Evolutionary conservation across 2,329 filamentous ascomycete species (phyloP).

Genomic region (Verticillium nonalfalfae): DNA sequence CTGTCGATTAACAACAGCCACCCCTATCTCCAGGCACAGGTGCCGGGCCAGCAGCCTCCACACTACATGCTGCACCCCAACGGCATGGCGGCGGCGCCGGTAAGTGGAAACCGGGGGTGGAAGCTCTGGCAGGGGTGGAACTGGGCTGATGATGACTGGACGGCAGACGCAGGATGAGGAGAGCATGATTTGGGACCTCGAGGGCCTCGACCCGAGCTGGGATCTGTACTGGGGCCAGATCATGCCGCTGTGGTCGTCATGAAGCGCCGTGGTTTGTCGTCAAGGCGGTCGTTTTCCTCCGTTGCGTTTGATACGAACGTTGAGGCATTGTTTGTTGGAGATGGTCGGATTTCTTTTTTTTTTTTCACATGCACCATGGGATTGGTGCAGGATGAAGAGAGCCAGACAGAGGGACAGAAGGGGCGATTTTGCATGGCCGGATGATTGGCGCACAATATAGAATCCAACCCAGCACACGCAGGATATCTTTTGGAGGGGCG

Average conservation of each 20-base stretch:
- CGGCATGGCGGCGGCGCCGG: slow-evolving; percentile 17
- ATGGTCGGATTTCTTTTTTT: neutral
- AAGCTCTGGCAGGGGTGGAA: slow-evolving; percentile 34
- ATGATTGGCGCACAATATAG: neutral
- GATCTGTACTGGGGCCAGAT: neutral
- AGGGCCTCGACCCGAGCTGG: neutral
- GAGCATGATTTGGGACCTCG: neutral
- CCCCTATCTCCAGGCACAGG: slow-evolving; percentile 10
- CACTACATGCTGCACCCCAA: slow-evolving; percentile 22
- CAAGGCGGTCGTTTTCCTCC: too few species aligned
- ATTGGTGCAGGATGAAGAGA: neutral
- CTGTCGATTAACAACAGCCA: slow-evolving; percentile 5
- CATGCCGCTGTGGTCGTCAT: neutral
- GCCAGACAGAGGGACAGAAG: neutral
- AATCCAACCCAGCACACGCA: neutral
- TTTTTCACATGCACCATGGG: too few species aligned
- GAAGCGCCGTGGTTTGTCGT: neutral
- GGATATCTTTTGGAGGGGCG: neutral
- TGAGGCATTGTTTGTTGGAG: too few species aligned
- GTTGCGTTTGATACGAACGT: too few species aligned
- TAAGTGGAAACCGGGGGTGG: slow-evolving; percentile 25
- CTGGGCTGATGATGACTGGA: slow-evolving; percentile 15
- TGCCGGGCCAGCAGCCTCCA: slow-evolving; percentile 5
- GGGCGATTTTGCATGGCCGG: neutral
- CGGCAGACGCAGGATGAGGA: neutral